Conservation (phyloP, 345 rosid genomes). For the Crucihimalaya himalaica region DNA sequence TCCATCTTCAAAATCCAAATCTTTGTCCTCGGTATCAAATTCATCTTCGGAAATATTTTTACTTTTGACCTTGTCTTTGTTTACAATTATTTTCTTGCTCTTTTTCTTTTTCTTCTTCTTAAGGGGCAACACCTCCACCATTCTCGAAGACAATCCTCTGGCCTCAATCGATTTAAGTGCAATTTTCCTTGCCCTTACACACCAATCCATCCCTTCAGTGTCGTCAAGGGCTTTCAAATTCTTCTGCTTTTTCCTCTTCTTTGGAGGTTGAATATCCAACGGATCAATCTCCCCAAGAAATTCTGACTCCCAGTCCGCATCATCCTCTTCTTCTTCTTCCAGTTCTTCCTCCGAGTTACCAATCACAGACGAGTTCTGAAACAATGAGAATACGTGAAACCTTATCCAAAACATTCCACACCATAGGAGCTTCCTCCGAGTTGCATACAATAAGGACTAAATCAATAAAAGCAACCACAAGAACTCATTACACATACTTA, state of each 20-base stretch:
- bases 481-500: background rate
- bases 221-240: constrained; percentile 53
- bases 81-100: constrained; percentile 46
- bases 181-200: constrained; percentile 71
- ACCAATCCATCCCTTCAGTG: constrained; percentile 90
- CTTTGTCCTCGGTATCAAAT: constrained; percentile 47
- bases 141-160: constrained; percentile 55
- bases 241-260: constrained; percentile 56
- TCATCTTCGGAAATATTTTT: constrained; percentile 44
- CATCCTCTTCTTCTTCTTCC: constrained; percentile 40
- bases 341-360: constrained; percentile 32
- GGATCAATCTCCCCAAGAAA: constrained; percentile 78
- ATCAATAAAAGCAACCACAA: background rate
- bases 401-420: constrained; percentile 30
- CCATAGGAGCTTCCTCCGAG: constrained; percentile 2
- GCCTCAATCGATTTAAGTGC: constrained; percentile 79
- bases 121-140: constrained; percentile 55
- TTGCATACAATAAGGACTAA: background rate
- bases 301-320: constrained; percentile 66
- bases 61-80: constrained; percentile 42
- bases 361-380: constrained; percentile 29
- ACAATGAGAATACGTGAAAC: background rate
- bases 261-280: constrained; percentile 57
- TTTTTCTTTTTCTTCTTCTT: constrained; percentile 62
- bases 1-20: constrained; percentile 37